Evolutionary conservation across 805 yeast genomes (phyloP).

Genomic region (Myxozyma mucilagina): DNA sequence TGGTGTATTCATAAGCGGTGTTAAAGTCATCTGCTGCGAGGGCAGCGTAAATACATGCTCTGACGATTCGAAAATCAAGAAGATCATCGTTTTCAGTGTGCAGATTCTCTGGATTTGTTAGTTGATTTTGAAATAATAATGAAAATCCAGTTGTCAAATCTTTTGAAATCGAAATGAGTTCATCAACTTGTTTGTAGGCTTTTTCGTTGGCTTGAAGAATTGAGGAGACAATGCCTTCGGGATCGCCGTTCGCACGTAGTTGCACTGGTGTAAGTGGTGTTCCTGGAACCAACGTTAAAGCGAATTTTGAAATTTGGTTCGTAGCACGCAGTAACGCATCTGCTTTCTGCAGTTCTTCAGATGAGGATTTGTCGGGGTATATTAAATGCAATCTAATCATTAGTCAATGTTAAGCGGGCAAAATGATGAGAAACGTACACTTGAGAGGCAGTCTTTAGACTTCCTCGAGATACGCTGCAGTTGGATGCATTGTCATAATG

Average conservation of each 20-base stretch:
- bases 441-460: constrained; percentile 43
- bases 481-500: constrained; percentile 48
- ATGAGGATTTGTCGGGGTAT: constrained; percentile 4
- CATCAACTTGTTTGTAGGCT: constrained; percentile 37
- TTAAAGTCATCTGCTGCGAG: constrained; percentile 61
- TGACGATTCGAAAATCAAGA: constrained; percentile 18
- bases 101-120: not conserved
- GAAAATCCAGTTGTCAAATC: constrained; percentile 17
- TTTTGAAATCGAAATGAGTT: constrained; percentile 28
- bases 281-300: constrained; percentile 37
- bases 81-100: not conserved
- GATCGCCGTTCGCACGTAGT: constrained; percentile 32
- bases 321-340: constrained; percentile 35
- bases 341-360: constrained; percentile 30
- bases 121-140: not conserved
- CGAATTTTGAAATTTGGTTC: constrained; percentile 36
- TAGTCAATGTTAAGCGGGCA: not conserved
- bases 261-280: constrained; percentile 37
- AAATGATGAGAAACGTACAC: constrained; percentile 12
- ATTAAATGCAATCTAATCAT: constrained; percentile 32
- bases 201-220: constrained; percentile 39
- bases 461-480: constrained; percentile 45
- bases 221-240: constrained; percentile 35
- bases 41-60: constrained; percentile 65
- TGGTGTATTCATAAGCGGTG: constrained; percentile 51